Evolutionary conservation across 1,284 basidiomycete genomes (phyloP).

Genomic region (Naganishia albida): DNA sequence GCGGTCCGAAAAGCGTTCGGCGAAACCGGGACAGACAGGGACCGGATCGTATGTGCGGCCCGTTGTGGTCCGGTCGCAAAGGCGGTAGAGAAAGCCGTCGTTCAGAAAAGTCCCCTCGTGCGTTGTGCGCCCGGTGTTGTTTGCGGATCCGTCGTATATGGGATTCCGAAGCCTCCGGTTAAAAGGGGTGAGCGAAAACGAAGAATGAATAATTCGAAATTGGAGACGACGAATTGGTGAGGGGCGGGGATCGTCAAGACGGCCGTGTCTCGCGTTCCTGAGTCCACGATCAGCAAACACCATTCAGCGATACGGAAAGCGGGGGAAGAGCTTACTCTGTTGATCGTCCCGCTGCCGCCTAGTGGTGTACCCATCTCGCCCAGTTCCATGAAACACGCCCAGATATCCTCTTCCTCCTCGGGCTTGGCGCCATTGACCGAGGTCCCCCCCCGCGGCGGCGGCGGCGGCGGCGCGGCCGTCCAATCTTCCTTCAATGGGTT

Average conservation of each 20-base stretch:
- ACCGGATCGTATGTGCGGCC: too few species aligned
- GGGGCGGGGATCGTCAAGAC: background rate
- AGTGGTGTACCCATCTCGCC: conserved; percentile 1
- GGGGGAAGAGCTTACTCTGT: background rate
- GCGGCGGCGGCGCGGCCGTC: background rate
- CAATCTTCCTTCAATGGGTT: too few species aligned
- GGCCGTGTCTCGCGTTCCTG: background rate
- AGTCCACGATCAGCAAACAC: background rate
- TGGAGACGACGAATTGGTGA: background rate
- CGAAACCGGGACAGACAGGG: too few species aligned
- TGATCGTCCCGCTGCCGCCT: background rate
- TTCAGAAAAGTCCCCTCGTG: background rate
- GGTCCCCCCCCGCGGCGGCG: background rate
- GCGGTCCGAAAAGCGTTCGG: background rate
- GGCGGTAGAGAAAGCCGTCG: too few species aligned
- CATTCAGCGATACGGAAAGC: too few species aligned
- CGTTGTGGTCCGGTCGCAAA: too few species aligned
- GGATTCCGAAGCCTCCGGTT: background rate
- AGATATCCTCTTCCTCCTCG: conserved; percentile 8
- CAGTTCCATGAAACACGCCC: conserved; percentile 11
- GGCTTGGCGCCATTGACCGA: too few species aligned
- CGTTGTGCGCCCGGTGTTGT: background rate
- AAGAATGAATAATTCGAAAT: background rate
- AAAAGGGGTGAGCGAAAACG: conserved; percentile 7
- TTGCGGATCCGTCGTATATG: background rate